Evolutionary conservation across 2,329 filamentous ascomycete species (phyloP), one percentile per base, ranked within the genome.

Genomic region (Hypoxylon sp.): DNA sequence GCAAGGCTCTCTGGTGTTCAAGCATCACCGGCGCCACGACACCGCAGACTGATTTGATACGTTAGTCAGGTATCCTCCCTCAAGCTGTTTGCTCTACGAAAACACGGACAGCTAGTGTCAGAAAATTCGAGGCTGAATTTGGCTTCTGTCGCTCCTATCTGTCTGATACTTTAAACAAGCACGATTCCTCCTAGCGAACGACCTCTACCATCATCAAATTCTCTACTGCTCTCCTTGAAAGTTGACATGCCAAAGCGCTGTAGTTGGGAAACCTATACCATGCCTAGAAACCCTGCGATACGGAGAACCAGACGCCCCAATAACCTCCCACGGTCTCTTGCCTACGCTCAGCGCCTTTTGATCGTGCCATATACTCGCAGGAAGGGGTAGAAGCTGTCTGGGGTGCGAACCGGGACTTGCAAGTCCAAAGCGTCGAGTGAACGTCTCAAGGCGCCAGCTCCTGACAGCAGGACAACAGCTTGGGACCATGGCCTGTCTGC

Each of bases 81-180:
- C n/a, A 17, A 18, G 3, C 18, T 24, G 37, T 58, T 58, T 53
- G 37, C 29, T 31, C 42, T 43, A 11, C 4, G 35, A 37, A 52
- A 52, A 35, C 10, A 13, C 26, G 5, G 11, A 7, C 9, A 17
- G 17, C n/a, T 13, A 17, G 9, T 17, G n/a, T 35, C n/a, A 4
- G n/a, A 35, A 35, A n/a, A n/a, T n/a, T 35, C 9, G n/a, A 33
- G 15, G 13, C 2, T 8, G 20, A 24, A 17, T 27, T 4, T 45
- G 11, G 4, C 15, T 29, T 27, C 24, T 27, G 29, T n/a, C 24
- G 27, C 17, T 17, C 23, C 17, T 27, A 27, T 29, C n/a, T 20
- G 18, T 3, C 23, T 24, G n/a, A 9, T n/a, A 27, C 21, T n/a
- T 15, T n/a, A n/a, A 27, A 27, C 23, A 26, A 43, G n/a, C 40